Percentiles rank a stretch among this genome's conserved stretches.
phyloP scores from a whole-genome alignment of 805 yeast genomes.

The Candida loeiensis region DNA sequence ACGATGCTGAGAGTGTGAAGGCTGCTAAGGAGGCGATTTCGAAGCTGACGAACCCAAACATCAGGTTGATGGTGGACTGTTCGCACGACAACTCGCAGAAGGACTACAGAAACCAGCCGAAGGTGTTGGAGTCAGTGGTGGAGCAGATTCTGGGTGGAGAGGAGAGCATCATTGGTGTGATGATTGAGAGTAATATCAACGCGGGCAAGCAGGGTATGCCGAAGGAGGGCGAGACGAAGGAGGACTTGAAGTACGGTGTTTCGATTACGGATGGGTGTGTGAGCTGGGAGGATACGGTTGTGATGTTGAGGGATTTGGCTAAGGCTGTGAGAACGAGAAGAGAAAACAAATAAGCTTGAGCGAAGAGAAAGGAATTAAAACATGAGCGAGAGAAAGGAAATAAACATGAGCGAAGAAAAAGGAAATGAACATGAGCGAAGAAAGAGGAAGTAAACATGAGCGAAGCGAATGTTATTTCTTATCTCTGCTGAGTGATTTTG shows the following conservation, averaged over 20 bases:
- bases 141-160: slow-evolving; percentile 82
- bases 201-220: slow-evolving; percentile 91
- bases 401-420: background rate
- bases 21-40: slow-evolving; percentile 66
- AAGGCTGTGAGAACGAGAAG: slow-evolving; percentile 83
- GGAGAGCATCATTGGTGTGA: slow-evolving; percentile 77
- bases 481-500: too few species aligned
- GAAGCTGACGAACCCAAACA: slow-evolving; percentile 43
- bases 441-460: background rate
- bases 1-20: slow-evolving; percentile 73
- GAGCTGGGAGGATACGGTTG: slow-evolving; percentile 82
- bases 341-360: background rate
- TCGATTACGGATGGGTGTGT: slow-evolving; percentile 98
- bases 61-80: slow-evolving; percentile 89
- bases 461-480: too few species aligned
- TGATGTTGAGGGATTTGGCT: slow-evolving; percentile 74
- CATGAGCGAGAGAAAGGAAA: background rate
- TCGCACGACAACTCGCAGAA: slow-evolving; percentile 96
- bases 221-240: slow-evolving; percentile 44
- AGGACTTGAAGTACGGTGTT: slow-evolving; percentile 82
- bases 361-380: background rate
- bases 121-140: slow-evolving; percentile 78
- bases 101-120: slow-evolving; percentile 93
- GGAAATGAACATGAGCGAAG: background rate
- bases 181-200: slow-evolving; percentile 90